A percentile compares a stretch with the other conserved stretches of the same genome.
Conservation (phyloP, 331 rosid species). For the Pyrus hybrid region DNA sequence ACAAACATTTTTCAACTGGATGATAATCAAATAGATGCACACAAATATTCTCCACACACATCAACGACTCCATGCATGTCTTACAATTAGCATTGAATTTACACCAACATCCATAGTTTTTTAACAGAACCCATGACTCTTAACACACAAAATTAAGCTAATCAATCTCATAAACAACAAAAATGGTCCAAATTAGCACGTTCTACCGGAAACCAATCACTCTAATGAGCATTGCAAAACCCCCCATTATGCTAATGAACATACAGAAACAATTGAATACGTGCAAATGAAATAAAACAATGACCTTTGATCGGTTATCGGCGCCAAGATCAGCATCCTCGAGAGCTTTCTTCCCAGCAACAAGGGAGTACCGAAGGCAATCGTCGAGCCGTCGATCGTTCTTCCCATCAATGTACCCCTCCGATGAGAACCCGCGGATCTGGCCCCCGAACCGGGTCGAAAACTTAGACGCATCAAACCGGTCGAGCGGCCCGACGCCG, state of each 20-base stretch:
- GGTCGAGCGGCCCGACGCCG: conserved; percentile 67
- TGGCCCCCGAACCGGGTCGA: conserved; percentile 95
- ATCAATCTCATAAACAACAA: neutral
- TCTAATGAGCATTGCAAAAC: neutral
- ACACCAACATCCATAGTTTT: conserved; percentile 13
- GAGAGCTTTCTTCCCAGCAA: conserved; percentile 90
- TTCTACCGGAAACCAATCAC: neutral
- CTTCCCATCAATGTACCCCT: conserved; percentile 91
- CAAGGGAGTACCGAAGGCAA: conserved; percentile 84
- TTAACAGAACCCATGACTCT: neutral
- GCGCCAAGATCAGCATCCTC: conserved; percentile 64
- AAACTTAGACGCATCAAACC: conserved; percentile 91
- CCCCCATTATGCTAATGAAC: neutral
- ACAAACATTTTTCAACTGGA: neutral
- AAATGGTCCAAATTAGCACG: neutral
- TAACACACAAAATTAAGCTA: neutral
- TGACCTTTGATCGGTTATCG: conserved; percentile 56
- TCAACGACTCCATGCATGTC: neutral
- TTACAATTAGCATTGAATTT: neutral
- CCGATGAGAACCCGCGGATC: conserved; percentile 72
- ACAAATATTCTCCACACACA: neutral
- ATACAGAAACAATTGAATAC: neutral
- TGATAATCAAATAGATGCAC: neutral
- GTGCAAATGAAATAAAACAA: neutral
- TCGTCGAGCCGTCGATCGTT: conserved; percentile 89